phyloP scores from a whole-genome alignment of 495 filamentous ascomycete species.

The Lasiosphaeria hispida region DNA sequence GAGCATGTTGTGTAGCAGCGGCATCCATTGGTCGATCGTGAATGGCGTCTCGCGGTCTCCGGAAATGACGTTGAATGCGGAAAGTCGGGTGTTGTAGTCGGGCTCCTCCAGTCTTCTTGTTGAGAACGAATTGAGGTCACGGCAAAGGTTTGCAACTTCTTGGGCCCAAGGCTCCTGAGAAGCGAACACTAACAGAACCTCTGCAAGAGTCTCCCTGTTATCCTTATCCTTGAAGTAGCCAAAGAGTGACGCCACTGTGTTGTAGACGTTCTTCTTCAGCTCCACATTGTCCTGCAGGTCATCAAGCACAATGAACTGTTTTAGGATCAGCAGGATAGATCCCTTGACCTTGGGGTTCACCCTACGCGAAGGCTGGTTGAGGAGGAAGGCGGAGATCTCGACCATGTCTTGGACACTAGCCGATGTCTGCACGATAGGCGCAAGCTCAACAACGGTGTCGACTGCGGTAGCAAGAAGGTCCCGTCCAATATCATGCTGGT shows the following conservation, averaged over 20 bases:
- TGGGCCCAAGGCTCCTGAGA: slow-evolving; percentile 55
- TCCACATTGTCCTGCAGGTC: slow-evolving; percentile 62
- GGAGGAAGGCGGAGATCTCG: slow-evolving; percentile 71
- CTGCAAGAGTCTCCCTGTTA: slow-evolving; percentile 68
- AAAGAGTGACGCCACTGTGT: slow-evolving; percentile 70
- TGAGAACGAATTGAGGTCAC: slow-evolving; percentile 75
- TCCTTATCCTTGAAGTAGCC: slow-evolving; percentile 79
- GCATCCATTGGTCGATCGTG: slow-evolving; percentile 78
- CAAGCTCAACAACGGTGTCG: slow-evolving; percentile 69
- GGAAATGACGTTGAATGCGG: slow-evolving; percentile 73
- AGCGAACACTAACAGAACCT: slow-evolving; percentile 69
- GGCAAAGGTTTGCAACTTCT: slow-evolving; percentile 69
- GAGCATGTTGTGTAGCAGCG: slow-evolving; percentile 86
- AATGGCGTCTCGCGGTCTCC: slow-evolving; percentile 51
- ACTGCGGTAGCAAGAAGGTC: slow-evolving; percentile 73
- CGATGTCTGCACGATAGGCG: slow-evolving; percentile 69
- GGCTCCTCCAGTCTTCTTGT: slow-evolving; percentile 69
- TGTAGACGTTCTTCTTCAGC: slow-evolving; percentile 57
- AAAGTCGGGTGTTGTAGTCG: slow-evolving; percentile 77
- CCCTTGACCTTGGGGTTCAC: slow-evolving; percentile 83
- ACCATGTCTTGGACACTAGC: slow-evolving; percentile 68
- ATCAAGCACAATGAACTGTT: slow-evolving; percentile 64
- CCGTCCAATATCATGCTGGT: slow-evolving; percentile 58
- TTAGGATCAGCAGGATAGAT: slow-evolving; percentile 69
- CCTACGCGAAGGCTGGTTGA: slow-evolving; percentile 75